Base-by-base conservation (phyloP, 192 early-diverging fungal species). In the Kickxella alabastrina region DNA sequence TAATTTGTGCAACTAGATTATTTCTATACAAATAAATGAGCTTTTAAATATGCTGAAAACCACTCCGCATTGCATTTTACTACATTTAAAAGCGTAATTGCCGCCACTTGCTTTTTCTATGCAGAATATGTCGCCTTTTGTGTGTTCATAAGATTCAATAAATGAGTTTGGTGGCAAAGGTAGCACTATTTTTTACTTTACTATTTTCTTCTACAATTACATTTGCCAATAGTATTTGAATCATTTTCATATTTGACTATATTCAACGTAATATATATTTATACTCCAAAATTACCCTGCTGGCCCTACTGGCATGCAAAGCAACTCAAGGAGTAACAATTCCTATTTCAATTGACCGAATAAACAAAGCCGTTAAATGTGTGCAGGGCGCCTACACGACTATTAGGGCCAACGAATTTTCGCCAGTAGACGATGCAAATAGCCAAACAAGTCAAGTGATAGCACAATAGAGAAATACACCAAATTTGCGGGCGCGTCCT, bases 401-500 rank as follows among this genome's bases (percentile, higher is more conserved):
- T 13, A 13, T 32, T 19, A 9, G 34, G 3, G 19, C 29, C 7
- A 31, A 29, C 8, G 27, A 31, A 12, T 18, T 6, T 2, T 6
- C 45, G 8, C 1, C 10, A 10, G 17, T 32, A 6, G 27, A 10
- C 45, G 15, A 3, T 3, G 13, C 10, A 1, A 48, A 48, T 13
- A 48, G 22, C 19, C 45, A 48, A 19, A 48, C 28, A 18, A 9
- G 17, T 21, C 21, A 4, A 31, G 17, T 17, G 34, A 21, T 17
- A 32, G 15, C 18, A 21, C 5, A 0, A 32, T 48, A 10, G 24
- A 34, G 17, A 48, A 48, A 12, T 48, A 48, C 45, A 34, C 24
- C 27, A 67, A 62, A 38, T 75, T 67, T 28, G 23, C 71, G 14
- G 59, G 53, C 14, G 71, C 64, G 10, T 49, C 71, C 15, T 75